phyloP scores from a whole-genome alignment of 208 protist genomes.

The Naegleria fowleri region DNA sequence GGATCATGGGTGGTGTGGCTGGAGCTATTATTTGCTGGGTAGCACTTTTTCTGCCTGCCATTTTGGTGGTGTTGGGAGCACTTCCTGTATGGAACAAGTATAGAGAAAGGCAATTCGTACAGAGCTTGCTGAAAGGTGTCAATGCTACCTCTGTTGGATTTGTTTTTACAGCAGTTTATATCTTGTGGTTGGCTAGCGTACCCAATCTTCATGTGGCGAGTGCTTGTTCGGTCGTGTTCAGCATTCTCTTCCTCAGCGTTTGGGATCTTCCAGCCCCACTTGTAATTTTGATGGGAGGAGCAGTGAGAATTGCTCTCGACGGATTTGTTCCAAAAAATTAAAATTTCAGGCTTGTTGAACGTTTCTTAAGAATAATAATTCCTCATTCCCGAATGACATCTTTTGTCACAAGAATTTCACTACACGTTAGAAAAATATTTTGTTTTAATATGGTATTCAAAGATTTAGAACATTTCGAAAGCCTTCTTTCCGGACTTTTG shows the following conservation, averaged over 20 bases:
- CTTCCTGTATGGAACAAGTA: not conserved
- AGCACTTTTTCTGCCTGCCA: not conserved
- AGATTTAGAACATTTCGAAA: constrained; percentile 19
- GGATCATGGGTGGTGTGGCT: not conserved
- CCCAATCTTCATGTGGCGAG: not conserved
- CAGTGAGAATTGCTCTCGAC: not conserved
- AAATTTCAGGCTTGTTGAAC: too few species aligned
- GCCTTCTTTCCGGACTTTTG: constrained; percentile 37
- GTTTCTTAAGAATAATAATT: too few species aligned
- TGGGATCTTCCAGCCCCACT: not conserved
- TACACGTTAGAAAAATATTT: not conserved
- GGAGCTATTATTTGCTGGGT: not conserved
- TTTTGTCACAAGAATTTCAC: not conserved
- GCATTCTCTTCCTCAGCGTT: not conserved
- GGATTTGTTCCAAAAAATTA: too few species aligned
- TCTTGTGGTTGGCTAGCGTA: not conserved
- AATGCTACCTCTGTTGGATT: not conserved
- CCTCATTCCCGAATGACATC: too few species aligned
- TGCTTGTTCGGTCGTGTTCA: not conserved
- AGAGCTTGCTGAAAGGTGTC: not conserved
- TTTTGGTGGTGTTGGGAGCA: not conserved
- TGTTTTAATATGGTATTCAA: not conserved
- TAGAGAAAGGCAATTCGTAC: not conserved
- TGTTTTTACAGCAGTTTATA: not conserved
- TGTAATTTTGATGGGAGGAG: not conserved